Percentiles rank a stretch among this genome's conserved stretches.
Evolutionary conservation across 805 yeast genomes (phyloP).

Genomic region (Wickerhamiella parazyma): DNA sequence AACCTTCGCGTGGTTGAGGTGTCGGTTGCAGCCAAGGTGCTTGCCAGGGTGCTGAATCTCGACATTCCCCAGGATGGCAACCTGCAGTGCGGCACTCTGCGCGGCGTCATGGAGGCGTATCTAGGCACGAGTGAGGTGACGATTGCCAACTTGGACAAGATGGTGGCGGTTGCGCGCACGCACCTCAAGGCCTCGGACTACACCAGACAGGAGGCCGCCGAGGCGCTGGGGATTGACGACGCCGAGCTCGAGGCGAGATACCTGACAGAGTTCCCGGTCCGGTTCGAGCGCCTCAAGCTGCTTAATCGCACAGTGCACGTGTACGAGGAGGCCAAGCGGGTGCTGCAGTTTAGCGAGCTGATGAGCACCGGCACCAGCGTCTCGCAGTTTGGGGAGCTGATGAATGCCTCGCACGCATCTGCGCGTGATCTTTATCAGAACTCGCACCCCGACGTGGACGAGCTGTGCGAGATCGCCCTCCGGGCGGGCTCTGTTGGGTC

Average conservation of each 20-base stretch:
- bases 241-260: conserved; percentile 35
- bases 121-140: conserved; percentile 25
- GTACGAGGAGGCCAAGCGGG: conserved; percentile 46
- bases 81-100: conserved; percentile 42
- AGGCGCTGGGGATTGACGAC: conserved; percentile 29
- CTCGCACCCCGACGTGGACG: conserved; percentile 42
- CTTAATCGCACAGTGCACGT: conserved; percentile 51
- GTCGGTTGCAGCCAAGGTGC: conserved; percentile 47
- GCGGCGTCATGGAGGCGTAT: conserved; percentile 48
- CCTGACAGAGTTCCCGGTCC: conserved; percentile 42
- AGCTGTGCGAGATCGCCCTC: conserved; percentile 40
- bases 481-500: conserved; percentile 49
- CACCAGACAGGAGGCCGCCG: conserved; percentile 36
- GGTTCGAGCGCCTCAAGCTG: conserved; percentile 41
- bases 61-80: conserved; percentile 36
- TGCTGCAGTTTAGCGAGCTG: conserved; percentile 35
- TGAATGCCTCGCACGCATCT: conserved; percentile 48
- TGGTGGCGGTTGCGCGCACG: conserved; percentile 35
- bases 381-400: conserved; percentile 36
- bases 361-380: conserved; percentile 30
- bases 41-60: conserved; percentile 35
- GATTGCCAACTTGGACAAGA: conserved; percentile 28
- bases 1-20: conserved; percentile 62
- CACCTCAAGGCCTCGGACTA: conserved; percentile 33
- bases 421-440: conserved; percentile 38